Percentiles rank a stretch among this genome's conserved stretches.
phyloP scores from a whole-genome alignment of 331 rosid genomes.

The Pyracantha coccinea region DNA sequence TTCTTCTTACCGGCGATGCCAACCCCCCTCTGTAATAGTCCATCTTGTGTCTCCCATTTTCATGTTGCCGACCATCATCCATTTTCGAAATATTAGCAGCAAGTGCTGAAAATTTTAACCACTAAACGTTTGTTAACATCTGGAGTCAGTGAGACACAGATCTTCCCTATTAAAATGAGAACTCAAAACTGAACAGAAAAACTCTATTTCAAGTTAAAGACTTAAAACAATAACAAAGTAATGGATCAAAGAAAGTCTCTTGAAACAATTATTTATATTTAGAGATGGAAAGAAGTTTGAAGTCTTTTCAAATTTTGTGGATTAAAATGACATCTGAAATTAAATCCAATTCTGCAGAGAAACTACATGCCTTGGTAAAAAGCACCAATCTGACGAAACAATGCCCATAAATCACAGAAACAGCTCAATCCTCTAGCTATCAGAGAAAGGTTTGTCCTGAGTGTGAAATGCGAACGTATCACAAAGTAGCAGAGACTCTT shows the following conservation, averaged over 20 bases:
- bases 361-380: neutral
- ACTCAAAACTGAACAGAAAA: too few relatives aligned
- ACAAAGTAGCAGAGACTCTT: neutral
- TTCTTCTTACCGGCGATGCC: constrained; percentile 25
- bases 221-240: neutral
- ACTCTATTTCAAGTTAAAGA: neutral
- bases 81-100: constrained; percentile 12
- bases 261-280: too few relatives aligned
- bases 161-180: too few relatives aligned
- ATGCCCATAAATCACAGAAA: neutral
- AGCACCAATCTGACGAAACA: neutral
- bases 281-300: neutral
- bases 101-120: constrained; percentile 10
- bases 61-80: constrained; percentile 47
- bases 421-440: neutral
- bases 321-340: neutral
- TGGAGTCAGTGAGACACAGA: too few relatives aligned
- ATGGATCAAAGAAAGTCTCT: neutral
- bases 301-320: neutral
- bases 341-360: neutral
- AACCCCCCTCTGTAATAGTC: constrained; percentile 36
- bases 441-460: neutral
- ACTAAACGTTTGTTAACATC: neutral
- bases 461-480: neutral
- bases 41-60: constrained; percentile 41